Evolutionary conservation across 192 early-diverging fungal genomes (phyloP), one percentile per base, ranked within the genome.

Genomic region (Rhizophagus sp.): DNA sequence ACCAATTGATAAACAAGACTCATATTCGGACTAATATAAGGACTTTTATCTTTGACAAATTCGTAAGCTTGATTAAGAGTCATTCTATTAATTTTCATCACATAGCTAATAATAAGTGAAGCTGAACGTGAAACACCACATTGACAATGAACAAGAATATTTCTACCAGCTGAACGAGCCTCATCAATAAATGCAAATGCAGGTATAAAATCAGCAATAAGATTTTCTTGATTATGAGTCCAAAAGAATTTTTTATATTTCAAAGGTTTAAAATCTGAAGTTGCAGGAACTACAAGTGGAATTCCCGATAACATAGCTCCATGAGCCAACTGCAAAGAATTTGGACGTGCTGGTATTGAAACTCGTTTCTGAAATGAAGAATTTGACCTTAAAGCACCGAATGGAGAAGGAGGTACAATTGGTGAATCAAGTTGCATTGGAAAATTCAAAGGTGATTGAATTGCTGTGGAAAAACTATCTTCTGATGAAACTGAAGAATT

Each of bases 61-160:
- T 89, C 90, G 79, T 95, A 96, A 4, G 96, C 95, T 1, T 88
- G 84, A 1, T 80, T 81, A 36, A 94, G 84, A 3, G 85, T 81
- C 81, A 94, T 78, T 0, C 80, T 78, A 79, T 88, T 82, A 0
- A 89, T 85, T 27, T 91, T 87, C 95, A 98, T 98, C 71, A 96
- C 92, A 84, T 95, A 96, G 4, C 94, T 95, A 72, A 98, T 94
- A 15, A 96, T 90, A 62, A 98, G 82, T 0, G 91, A 90, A 10
- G 96, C 96, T 27, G 95, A 96, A 69, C 96, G 86, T 25, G 96
- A 95, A 27, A 98, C 91, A 36, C 96, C 96, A 79, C 94, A 87
- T 81, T 96, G 93, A 87, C 96, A 98, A 78, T 95, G 92, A 11
- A 98, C 92, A 19, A 98, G 85, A 12, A 98, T 88, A 41, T 89